Percentiles rank a stretch among this genome's conserved stretches.
Conservation (phyloP, 1,284 basidiomycete species). For the Mycena citricolor region DNA sequence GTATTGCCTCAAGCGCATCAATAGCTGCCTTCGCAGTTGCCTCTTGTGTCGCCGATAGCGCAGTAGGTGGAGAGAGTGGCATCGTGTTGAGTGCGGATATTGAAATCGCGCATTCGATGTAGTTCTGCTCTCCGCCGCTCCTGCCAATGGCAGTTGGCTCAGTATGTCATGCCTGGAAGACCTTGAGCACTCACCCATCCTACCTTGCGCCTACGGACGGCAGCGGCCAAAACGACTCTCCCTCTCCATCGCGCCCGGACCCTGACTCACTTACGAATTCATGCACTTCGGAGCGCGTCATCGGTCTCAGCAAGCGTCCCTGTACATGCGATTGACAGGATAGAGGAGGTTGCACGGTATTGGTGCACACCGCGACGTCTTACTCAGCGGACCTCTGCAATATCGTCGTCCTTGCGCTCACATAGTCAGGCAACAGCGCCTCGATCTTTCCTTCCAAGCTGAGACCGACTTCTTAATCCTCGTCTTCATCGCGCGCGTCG, state of each 20-base stretch:
- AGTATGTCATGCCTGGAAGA: slow-evolving; percentile 33
- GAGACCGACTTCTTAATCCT: slow-evolving; percentile 17
- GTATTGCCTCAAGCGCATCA: slow-evolving; percentile 52
- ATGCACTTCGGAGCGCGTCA: slow-evolving; percentile 39
- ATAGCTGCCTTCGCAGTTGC: slow-evolving; percentile 48
- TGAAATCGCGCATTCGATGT: slow-evolving; percentile 18
- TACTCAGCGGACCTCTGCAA: slow-evolving; percentile 31
- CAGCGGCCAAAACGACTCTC: slow-evolving; percentile 16
- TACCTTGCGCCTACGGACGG: slow-evolving; percentile 31
- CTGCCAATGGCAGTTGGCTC: slow-evolving; percentile 41
- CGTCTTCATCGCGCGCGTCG: slow-evolving; percentile 14
- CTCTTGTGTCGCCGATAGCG: slow-evolving; percentile 25
- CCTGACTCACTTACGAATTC: slow-evolving; percentile 30
- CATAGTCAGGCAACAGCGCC: slow-evolving; percentile 34
- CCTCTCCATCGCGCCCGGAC: too few species aligned
- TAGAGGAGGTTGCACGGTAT: background rate
- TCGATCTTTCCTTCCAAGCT: slow-evolving; percentile 42
- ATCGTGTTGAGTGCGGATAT: slow-evolving; percentile 1
- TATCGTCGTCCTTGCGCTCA: slow-evolving; percentile 30
- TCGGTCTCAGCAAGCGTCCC: slow-evolving; percentile 39
- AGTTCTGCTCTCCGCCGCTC: slow-evolving; percentile 35
- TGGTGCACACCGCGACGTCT: slow-evolving; percentile 30
- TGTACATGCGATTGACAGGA: slow-evolving; percentile 22
- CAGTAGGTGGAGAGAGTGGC: slow-evolving; percentile 24
- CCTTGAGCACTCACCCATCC: slow-evolving; percentile 41